phyloP scores from a whole-genome alignment of 306 rosid genomes.

The Nissolia schottii region DNA sequence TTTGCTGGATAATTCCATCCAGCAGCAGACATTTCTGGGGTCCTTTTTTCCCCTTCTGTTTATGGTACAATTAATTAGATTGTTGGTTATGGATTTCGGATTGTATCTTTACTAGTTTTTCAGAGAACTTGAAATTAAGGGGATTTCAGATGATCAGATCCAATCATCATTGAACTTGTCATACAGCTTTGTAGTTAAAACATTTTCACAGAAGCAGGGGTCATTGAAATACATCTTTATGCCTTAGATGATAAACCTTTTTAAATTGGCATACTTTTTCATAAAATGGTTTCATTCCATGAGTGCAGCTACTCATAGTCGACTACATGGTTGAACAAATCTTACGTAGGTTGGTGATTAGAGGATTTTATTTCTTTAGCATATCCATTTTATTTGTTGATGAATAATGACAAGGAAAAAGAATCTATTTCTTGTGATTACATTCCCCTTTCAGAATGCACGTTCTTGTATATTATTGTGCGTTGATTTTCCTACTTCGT shows the following conservation, averaged over 20 bases:
- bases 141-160: not conserved
- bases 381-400: not conserved
- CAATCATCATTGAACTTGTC: not conserved
- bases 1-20: not conserved
- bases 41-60: not conserved
- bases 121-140: not conserved
- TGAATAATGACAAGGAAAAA: not conserved
- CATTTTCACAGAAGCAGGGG: not conserved
- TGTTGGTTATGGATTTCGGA: not conserved
- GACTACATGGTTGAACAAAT: not conserved
- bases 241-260: not conserved
- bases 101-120: no score
- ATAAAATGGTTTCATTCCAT: not conserved
- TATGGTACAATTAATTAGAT: not conserved
- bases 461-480: not conserved
- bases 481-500: not conserved
- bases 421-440: constrained; percentile 8
- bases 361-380: not conserved
- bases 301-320: not conserved
- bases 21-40: not conserved
- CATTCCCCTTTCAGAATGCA: not conserved
- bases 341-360: not conserved
- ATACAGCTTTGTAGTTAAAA: no score
- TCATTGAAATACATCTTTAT: not conserved
- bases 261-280: not conserved